Evolutionary conservation across 1,284 basidiomycete species (phyloP), one percentile per base, ranked within the genome.

Genomic region (Hypsizygus ulmarius): DNA sequence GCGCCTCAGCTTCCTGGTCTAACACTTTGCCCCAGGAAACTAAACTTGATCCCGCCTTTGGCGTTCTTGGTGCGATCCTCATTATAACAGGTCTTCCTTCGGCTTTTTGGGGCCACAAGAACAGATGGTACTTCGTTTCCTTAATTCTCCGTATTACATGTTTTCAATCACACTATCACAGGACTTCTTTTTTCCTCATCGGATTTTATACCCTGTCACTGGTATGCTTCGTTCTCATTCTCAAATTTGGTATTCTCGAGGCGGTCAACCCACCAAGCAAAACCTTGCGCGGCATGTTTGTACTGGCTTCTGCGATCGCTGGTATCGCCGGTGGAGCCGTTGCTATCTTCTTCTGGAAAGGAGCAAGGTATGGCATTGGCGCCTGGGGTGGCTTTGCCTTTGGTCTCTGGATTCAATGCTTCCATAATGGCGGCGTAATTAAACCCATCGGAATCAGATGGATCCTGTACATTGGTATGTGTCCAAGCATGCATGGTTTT

Each of bases 111-210:
- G 95, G 95, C 15, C 90, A 93, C 68, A 94, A 93, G 75, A 94
- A 94, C 64, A 75, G 93, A 77, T 93, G 93, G 92, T 87, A 73
- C 43, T 55, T 55, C 42, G 19, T 46, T 53, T 45, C 47, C 56
- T 27, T 35, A 42, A 58, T 50, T 42, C 27, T 39, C 41, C 58
- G 48, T 43, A 43, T 45, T 43, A 33, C 45, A 41, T 43, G 50
- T 50, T 50, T 7, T 12, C 18, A 30, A 35, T 34, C 51, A 19
- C 39, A 41, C 51, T 46, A 34, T 48, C 50, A 32, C 64, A 91
- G 90, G 87, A 88, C 91, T n/a, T 93, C 92, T 6, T 87, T 94
- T 71, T 95, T 95, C 64, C 76, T 96, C 59, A 86, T 90, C 55
- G 90, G 93, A 38, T 93, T 92, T 66, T 97, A 96, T 69, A 82